Base-by-base conservation (phyloP, 2,329 filamentous ascomycete genomes). In the Nemania bipapillata region DNA sequence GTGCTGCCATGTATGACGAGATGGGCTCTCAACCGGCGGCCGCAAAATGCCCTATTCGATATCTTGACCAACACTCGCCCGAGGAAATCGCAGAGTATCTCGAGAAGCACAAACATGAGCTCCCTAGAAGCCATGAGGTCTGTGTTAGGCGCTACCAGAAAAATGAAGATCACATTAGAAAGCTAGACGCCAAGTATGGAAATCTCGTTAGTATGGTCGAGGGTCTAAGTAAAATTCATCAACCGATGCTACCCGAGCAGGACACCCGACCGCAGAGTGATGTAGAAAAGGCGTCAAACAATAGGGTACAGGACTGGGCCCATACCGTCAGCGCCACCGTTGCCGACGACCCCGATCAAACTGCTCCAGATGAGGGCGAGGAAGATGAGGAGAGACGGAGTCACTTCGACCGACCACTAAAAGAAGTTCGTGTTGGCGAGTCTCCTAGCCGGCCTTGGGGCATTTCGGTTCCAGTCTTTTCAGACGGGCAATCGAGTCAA, bases 41-140 rank as follows among this genome's bases (percentile, higher is more conserved):
- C 2, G 80, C 88, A 65, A 93, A 93, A 77, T 98, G 95, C 80
- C 95, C 95, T 2, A 98, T 98, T 68, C 92, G 95, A 55, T 97
- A 92, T 81, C 85, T 97, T 77, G 91, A 97, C 80, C 91, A 97
- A 79, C 94, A 97, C 77, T 94, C 93, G 1, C 93, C 95, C 1
- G 93, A 97, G 82, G 94, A 97, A 78, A 91, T 98, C 70, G 95
- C 95, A 15, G 89, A 92, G 76, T 98, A 97, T 79, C 93, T 98
- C 76, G 93, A 97, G 79, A 94, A 90, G 60, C 94, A 97, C 83
- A 97, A 97, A 80, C 94, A 98, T 80, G 92, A 97, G 79, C 87
- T 98, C 62, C 95, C 95, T 9, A 89, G 95, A 74, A 97, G 94
- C 78, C 95, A 98, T 80, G 93, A 96, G 78, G 88, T 97, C 52